phyloP scores from a whole-genome alignment of 1,284 basidiomycete genomes.

The Nidula niveotomentosa region DNA sequence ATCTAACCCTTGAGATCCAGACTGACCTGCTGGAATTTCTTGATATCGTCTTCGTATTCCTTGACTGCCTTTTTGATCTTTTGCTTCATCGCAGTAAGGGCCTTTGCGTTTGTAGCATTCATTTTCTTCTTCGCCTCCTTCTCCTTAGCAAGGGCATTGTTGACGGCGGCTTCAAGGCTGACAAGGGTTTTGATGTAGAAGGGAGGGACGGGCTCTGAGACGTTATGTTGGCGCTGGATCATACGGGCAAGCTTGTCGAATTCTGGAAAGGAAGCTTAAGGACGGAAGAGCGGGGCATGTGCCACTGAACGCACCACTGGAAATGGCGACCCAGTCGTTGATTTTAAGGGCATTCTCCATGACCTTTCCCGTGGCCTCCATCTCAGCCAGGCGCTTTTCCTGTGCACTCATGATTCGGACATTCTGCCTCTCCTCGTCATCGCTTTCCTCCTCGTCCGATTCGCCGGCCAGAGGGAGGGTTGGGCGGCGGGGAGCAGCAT shows the following conservation, averaged over 20 bases:
- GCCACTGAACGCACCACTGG: constrained; percentile 59
- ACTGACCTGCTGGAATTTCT: constrained; percentile 77
- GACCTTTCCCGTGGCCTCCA: constrained; percentile 84
- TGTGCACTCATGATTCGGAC: constrained; percentile 80
- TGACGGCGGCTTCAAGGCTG: constrained; percentile 79
- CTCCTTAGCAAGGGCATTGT: constrained; percentile 77
- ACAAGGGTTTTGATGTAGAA: constrained; percentile 83
- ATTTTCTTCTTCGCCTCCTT: constrained; percentile 96
- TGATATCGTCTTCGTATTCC: constrained; percentile 86
- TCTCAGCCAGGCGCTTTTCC: constrained; percentile 86
- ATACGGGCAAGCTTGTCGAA: constrained; percentile 95
- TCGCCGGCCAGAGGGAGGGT: constrained; percentile 36
- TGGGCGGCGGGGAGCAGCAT: constrained; percentile 28
- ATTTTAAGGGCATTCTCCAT: constrained; percentile 97
- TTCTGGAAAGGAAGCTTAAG: constrained; percentile 50
- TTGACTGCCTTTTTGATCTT: constrained; percentile 92
- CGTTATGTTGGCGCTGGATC: constrained; percentile 86
- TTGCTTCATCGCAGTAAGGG: constrained; percentile 96
- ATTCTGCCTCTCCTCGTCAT: constrained; percentile 69
- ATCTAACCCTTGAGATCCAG: neutral
- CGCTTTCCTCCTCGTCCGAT: constrained; percentile 64
- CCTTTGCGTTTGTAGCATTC: constrained; percentile 93
- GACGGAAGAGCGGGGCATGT: neutral
- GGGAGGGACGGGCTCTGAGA: constrained; percentile 86
- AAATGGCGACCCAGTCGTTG: constrained; percentile 95